These are phyloP conservation scores for Lentinula guzmanii DNA, from an alignment of 768 basidiomycete genomes.

Conservation along the genomic window DNA sequence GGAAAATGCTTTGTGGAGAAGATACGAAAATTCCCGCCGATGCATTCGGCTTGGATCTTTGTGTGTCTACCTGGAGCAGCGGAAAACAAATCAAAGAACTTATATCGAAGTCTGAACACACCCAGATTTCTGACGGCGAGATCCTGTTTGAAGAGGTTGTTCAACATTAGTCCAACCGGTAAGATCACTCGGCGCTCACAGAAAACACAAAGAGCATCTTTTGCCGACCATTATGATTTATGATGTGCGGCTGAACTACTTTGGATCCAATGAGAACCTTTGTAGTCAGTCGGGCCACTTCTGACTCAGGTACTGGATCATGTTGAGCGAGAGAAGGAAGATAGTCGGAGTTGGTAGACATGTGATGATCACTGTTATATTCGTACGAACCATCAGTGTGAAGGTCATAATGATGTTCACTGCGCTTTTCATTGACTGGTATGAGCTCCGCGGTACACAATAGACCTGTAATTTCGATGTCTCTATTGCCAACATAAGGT, in stretches of 20 bases:
- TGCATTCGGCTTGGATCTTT: constrained; percentile 56
- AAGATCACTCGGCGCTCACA: constrained; percentile 26
- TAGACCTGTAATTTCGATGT: constrained; percentile 57
- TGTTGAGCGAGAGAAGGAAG: background rate
- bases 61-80: constrained; percentile 24
- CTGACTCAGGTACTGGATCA: background rate
- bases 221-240: constrained; percentile 53
- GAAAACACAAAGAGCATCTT: constrained; percentile 59
- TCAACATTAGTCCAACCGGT: background rate
- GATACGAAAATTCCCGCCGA: constrained; percentile 56
- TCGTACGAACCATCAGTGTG: background rate
- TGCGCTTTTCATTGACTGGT: constrained; percentile 36
- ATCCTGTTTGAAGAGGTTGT: constrained; percentile 34
- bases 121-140: constrained; percentile 65
- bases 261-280: constrained; percentile 47
- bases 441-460: constrained; percentile 79
- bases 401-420: background rate
- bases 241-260: constrained; percentile 48
- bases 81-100: constrained; percentile 57
- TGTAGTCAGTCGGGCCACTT: background rate
- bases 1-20: constrained; percentile 72
- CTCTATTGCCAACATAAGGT: constrained; percentile 27
- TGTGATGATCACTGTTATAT: background rate
- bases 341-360: background rate
- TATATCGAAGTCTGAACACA: constrained; percentile 57